A percentile compares a stretch with the other conserved stretches of the same genome.
These are phyloP conservation scores for Maudiozyma bulderi DNA, from an alignment of 805 yeast species.

Conservation along the genomic window DNA sequence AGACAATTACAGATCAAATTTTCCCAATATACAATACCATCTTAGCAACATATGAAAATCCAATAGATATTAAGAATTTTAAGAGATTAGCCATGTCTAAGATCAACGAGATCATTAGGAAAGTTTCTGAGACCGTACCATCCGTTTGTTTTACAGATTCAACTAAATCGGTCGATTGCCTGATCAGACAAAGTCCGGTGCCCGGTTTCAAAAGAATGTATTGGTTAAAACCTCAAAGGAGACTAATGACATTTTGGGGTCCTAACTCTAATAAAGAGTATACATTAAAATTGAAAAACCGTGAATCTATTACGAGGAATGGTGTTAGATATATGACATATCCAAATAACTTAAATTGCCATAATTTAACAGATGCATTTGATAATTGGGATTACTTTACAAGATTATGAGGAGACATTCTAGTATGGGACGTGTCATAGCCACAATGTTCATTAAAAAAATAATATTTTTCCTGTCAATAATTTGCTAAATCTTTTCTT, in stretches of 20 bases:
- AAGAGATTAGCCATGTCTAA: conserved; percentile 10
- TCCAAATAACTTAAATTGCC: conserved; percentile 19
- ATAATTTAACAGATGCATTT: conserved; percentile 20
- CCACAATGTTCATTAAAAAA: neutral
- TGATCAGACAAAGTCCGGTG: conserved; percentile 20
- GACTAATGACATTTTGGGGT: conserved; percentile 18
- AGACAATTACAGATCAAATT: conserved; percentile 14
- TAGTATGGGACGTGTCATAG: neutral
- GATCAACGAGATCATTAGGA: conserved; percentile 8
- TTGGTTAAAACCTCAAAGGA: conserved; percentile 26
- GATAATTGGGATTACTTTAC: conserved; percentile 22
- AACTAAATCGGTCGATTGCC: conserved; percentile 20
- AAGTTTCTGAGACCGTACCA: conserved; percentile 15
- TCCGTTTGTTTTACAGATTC: conserved; percentile 14
- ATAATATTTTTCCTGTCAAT: neutral
- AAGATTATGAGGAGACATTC: neutral
- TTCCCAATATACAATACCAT: conserved; percentile 19
- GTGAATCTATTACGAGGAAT: conserved; percentile 17
- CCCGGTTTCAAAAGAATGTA: conserved; percentile 26
- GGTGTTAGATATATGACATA: conserved; percentile 21
- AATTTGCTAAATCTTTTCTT: neutral
- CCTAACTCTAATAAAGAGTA: conserved; percentile 19
- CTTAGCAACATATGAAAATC: conserved; percentile 9
- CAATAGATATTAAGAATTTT: conserved; percentile 12
- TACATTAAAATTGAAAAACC: conserved; percentile 10